Percentiles rank a stretch among this genome's conserved stretches.
Conservation (phyloP, 345 rosid genomes). For the Eucalyptus albens region DNA sequence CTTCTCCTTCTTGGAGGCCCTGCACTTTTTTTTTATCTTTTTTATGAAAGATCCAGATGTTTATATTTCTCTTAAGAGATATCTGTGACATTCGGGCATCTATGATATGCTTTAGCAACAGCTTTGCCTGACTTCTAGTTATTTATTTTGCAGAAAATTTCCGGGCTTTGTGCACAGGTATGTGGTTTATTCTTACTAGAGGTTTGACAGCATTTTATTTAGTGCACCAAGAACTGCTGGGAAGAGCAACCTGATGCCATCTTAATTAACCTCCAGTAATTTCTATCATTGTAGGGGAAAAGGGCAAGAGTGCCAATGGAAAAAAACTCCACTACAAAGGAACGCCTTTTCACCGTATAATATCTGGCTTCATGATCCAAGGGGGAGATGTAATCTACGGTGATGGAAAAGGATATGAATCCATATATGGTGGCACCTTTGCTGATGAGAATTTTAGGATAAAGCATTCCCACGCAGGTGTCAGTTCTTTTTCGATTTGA, state of each 20-base stretch:
- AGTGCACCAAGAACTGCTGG: background rate
- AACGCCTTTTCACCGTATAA: slow-evolving; percentile 80
- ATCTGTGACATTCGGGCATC: background rate
- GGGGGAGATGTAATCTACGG: slow-evolving; percentile 77
- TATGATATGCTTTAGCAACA: background rate
- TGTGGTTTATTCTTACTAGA: background rate
- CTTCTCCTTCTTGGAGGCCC: background rate
- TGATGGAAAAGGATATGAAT: slow-evolving; percentile 75
- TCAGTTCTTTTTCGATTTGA: background rate
- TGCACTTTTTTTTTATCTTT: background rate
- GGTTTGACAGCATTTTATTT: background rate
- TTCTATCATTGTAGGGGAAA: slow-evolving; percentile 39
- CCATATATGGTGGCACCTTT: slow-evolving; percentile 74
- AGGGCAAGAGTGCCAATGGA: slow-evolving; percentile 43
- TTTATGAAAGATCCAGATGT: background rate
- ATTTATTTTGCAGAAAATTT: slow-evolving; percentile 71
- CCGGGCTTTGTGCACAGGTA: slow-evolving; percentile 96
- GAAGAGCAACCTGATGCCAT: background rate
- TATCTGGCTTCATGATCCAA: slow-evolving; percentile 92
- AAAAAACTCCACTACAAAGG: slow-evolving; percentile 72
- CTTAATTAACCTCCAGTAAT: background rate
- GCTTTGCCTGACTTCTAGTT: background rate
- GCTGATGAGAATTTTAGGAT: slow-evolving; percentile 88
- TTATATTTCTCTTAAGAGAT: background rate
- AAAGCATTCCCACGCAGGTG: slow-evolving; percentile 86